Percentiles rank a stretch among this genome's conserved stretches.
Conservation (phyloP, 139 green algal genomes). For the Eudorina sp. region DNA sequence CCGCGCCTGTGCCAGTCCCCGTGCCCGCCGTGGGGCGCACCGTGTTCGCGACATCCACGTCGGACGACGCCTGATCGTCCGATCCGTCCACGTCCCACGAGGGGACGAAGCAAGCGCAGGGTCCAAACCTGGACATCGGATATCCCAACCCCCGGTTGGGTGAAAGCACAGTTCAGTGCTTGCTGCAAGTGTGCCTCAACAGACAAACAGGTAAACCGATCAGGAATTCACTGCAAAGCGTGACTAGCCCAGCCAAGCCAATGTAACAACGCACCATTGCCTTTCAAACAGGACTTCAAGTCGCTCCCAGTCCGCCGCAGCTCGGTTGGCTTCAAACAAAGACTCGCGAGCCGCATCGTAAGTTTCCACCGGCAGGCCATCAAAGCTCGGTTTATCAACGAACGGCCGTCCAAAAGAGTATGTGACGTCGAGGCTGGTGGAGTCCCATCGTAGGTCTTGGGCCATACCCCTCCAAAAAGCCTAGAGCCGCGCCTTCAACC, state of each 20-base stretch:
- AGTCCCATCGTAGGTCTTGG: not conserved
- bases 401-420: not conserved
- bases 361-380: not conserved
- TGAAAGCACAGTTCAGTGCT: too few relatives aligned
- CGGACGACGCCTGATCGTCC: not conserved
- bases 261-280: conserved; percentile 17
- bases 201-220: too few relatives aligned
- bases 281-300: conserved; percentile 11
- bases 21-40: too few relatives aligned
- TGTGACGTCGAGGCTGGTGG: too few relatives aligned
- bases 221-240: too few relatives aligned
- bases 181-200: too few relatives aligned
- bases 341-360: not conserved
- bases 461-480: not conserved
- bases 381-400: conserved; percentile 4
- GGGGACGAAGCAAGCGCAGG: not conserved
- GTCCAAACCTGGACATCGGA: conserved; percentile 28
- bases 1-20: not conserved
- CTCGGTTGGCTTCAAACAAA: not conserved
- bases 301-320: conserved; percentile 10
- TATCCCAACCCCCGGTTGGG: too few relatives aligned
- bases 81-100: not conserved
- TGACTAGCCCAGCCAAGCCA: too few relatives aligned
- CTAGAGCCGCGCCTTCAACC: not conserved
- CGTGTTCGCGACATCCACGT: not conserved